Evolutionary conservation across 1,284 basidiomycete genomes (phyloP).

Genomic region (Trichosporon coremiiforme): DNA sequence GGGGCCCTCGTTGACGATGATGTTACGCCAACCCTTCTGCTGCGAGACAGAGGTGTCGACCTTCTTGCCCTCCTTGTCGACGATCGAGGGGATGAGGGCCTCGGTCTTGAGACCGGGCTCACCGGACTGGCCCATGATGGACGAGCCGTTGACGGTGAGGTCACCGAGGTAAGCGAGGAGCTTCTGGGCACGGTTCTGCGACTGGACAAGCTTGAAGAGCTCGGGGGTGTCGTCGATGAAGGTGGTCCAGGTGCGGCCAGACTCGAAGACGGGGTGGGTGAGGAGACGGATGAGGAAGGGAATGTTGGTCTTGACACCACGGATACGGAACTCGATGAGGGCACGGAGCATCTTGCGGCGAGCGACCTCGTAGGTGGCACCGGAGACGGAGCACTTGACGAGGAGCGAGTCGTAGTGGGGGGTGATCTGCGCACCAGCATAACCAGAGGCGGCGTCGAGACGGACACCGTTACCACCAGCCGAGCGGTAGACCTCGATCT

Average conservation of each 20-base stretch:
- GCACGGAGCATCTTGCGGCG: slow-evolving; percentile 98
- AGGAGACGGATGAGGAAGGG: slow-evolving; percentile 98
- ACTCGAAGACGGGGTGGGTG: slow-evolving; percentile 96
- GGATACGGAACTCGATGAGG: slow-evolving; percentile 98
- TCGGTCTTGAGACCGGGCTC: slow-evolving; percentile 95
- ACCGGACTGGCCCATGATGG: slow-evolving; percentile 73
- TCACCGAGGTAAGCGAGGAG: slow-evolving; percentile 96
- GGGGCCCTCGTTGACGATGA: slow-evolving; percentile 96
- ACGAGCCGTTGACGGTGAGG: slow-evolving; percentile 94
- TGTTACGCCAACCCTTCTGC: slow-evolving; percentile 93
- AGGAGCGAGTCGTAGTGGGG: slow-evolving; percentile 98
- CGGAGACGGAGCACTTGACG: slow-evolving; percentile 94
- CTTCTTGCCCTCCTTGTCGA: slow-evolving; percentile 72
- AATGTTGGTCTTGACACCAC: slow-evolving; percentile 99
- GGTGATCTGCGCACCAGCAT: slow-evolving; percentile 98
- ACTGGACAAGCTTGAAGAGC: slow-evolving; percentile 96
- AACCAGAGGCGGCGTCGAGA: slow-evolving; percentile 95
- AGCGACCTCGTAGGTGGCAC: slow-evolving; percentile 97
- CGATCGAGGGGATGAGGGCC: slow-evolving; percentile 78
- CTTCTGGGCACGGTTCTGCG: slow-evolving; percentile 98
- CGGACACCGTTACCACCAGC: slow-evolving; percentile 99
- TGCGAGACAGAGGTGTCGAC: slow-evolving; percentile 83
- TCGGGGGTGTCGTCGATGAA: slow-evolving; percentile 99
- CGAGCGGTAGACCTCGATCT: slow-evolving; percentile 98
- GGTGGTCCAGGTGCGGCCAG: slow-evolving; percentile 97